Percentiles rank a stretch among this genome's conserved stretches.
Conservation (phyloP, 1,284 basidiomycete species). For the Ceratobasidium sp. region DNA sequence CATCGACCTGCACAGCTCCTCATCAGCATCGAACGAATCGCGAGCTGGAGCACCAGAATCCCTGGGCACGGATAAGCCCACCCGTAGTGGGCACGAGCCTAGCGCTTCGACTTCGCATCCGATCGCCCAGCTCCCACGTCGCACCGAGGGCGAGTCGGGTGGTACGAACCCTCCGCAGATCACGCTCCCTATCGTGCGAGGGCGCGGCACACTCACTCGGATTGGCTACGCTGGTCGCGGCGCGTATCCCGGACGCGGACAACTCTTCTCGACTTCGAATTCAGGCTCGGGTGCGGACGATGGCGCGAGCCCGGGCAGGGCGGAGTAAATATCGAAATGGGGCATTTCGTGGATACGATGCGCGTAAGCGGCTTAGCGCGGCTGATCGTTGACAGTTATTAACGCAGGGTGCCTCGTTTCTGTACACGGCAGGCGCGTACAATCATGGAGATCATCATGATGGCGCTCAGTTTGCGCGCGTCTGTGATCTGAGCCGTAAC, state of each 20-base stretch:
- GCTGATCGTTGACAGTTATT: constrained; percentile 37
- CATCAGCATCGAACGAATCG: constrained; percentile 16
- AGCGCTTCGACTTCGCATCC: constrained; percentile 9
- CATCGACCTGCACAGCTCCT: constrained; percentile 65
- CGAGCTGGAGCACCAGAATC: background rate
- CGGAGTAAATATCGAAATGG: background rate
- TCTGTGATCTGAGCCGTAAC: constrained; percentile 12
- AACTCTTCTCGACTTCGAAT: constrained; percentile 26
- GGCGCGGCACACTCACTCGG: constrained; percentile 11
- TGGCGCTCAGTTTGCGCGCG: constrained; percentile 4
- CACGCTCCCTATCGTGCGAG: constrained; percentile 38
- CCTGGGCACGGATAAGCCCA: background rate
- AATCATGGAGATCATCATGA: constrained; percentile 41
- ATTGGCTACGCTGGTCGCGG: constrained; percentile 39
- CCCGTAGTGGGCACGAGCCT: constrained; percentile 4
- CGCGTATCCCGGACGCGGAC: constrained; percentile 37
- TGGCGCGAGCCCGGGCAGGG: constrained; percentile 36
- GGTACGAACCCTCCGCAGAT: constrained; percentile 20
- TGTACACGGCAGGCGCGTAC: background rate
- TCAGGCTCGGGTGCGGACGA: constrained; percentile 37
- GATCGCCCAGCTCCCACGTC: constrained; percentile 33
- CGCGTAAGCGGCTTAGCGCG: constrained; percentile 6
- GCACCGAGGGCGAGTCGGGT: constrained; percentile 28
- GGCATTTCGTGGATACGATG: constrained; percentile 26
- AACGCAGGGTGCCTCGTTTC: constrained; percentile 35